These are phyloP conservation scores for Thyridium curvatum DNA, from an alignment of 2,329 filamentous ascomycete genomes.

Conservation along the genomic window DNA sequence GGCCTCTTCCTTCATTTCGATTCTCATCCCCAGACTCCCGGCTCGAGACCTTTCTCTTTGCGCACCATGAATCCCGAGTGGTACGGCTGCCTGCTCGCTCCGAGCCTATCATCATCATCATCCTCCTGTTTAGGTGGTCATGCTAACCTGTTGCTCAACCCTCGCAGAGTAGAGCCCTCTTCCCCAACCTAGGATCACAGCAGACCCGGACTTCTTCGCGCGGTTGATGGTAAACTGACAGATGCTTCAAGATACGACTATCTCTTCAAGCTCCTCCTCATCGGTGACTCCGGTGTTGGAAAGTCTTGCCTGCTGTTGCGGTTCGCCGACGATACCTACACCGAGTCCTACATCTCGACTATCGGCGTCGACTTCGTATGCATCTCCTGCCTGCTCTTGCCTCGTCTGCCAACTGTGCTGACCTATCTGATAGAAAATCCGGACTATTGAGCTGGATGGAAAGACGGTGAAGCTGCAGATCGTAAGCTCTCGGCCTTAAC, in stretches of 20 bases:
- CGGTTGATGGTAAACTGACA: constrained; percentile 6
- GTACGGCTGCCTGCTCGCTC: constrained; percentile 38
- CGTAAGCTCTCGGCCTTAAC: constrained; percentile 48
- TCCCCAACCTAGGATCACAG: background rate
- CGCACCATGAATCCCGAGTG: constrained; percentile 86
- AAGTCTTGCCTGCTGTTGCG: constrained; percentile 98
- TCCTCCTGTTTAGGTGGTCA: background rate
- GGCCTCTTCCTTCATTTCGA: background rate
- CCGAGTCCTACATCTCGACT: constrained; percentile 98
- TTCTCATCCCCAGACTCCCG: background rate
- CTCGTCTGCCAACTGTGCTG: constrained; percentile 13
- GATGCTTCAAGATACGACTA: constrained; percentile 83
- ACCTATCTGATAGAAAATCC: constrained; percentile 74
- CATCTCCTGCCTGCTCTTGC: background rate
- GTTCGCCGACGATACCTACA: constrained; percentile 99
- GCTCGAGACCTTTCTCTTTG: constrained; percentile 2
- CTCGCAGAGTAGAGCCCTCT: background rate
- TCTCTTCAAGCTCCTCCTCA: constrained; percentile 99
- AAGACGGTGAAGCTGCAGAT: constrained; percentile 99
- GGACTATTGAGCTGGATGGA: constrained; percentile 97
- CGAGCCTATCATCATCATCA: no score
- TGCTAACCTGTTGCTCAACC: no score
- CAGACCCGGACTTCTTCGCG: constrained; percentile 5
- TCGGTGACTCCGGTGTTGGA: constrained; percentile 99
- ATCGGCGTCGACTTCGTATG: constrained; percentile 97